phyloP scores from a whole-genome alignment of 192 early-diverging fungal species.

The Backusella sp. region DNA sequence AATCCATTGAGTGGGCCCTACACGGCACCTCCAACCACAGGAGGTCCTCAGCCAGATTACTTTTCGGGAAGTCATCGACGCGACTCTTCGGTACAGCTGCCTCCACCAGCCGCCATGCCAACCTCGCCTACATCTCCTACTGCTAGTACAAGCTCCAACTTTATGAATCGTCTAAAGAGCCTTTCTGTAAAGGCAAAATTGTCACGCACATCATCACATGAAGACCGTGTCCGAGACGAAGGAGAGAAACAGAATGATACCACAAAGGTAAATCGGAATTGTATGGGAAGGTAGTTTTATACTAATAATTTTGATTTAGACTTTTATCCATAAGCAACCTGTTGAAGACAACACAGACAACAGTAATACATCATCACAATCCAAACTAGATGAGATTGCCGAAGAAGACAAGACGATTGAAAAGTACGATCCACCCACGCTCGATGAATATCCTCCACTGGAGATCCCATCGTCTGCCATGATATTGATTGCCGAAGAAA shows the following conservation, averaged over 20 bases:
- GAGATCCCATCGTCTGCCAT: constrained; percentile 62
- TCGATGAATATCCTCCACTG: constrained; percentile 62
- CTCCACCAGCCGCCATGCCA: constrained; percentile 33
- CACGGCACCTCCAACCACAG: constrained; percentile 31
- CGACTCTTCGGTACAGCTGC: constrained; percentile 31
- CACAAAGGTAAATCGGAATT: neutral
- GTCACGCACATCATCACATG: constrained; percentile 40
- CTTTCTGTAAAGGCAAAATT: constrained; percentile 45
- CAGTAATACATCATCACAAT: neutral
- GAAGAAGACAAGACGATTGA: neutral
- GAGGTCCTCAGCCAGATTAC: constrained; percentile 19
- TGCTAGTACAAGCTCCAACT: constrained; percentile 6
- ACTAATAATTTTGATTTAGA: neutral
- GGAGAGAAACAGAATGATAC: neutral
- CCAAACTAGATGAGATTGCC: neutral
- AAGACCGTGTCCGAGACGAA: constrained; percentile 12
- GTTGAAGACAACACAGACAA: neutral
- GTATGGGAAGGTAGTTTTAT: too few relatives aligned
- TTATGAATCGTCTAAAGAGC: constrained; percentile 49
- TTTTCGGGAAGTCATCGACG: constrained; percentile 30
- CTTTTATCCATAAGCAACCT: neutral
- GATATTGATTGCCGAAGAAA: constrained; percentile 75
- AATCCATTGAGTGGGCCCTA: constrained; percentile 29
- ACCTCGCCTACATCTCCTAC: constrained; percentile 19
- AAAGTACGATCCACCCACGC: constrained; percentile 40